Base-by-base conservation (phyloP, 2,329 filamentous ascomycete species). In the Pestalotiopsis sp. region DNA sequence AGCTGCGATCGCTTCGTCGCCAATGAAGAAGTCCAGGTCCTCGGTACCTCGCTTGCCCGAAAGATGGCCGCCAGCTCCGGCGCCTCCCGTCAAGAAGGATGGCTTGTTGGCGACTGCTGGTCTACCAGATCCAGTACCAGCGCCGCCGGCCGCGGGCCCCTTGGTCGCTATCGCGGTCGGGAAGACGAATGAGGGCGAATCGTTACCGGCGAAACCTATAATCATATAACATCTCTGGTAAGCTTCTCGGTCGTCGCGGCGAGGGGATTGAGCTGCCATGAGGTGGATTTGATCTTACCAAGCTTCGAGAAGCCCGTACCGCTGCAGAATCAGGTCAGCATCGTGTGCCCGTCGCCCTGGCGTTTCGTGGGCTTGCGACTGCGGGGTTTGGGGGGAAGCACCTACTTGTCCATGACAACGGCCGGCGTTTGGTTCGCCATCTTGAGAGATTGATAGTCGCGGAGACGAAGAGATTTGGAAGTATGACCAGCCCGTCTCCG, bases 351-450 rank as follows among this genome's bases (percentile, higher is more conserved):
- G 38, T 38, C n/a, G 40, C 20, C 25, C n/a, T 14, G 36, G 25
- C 25, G 27, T 36, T 20, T 36, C 9, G n/a, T 17, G 27, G 59
- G 38, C 59, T 71, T 74, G 66, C 65, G 68, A 69, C 67, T 70
- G 72, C 72, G 70, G 69, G 70, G 71, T 68, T 56, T 36, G 27
- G 23, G 63, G 69, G 79, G 73, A 78, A 81, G 71, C 78, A 89
- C 94, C 85, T 92, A 98, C 96, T 99, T 99, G 96, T 99, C 96
- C 95, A 99, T 99, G 94, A 99, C 96, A 98, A 99, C 96, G 93
- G 96, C 96, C 78, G 96, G 96, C 81, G 96, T 98, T 90, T 98
- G 95, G 86, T 93, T 92, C 80, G 96, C 95, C 96, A 99, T 99
- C 77, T 80, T 86, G 80, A 77, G 73, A 70, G 72, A 65, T 27